Conservation (phyloP, 2,329 filamentous ascomycete genomes). For the Chrysoporthe deuterocubensis region DNA sequence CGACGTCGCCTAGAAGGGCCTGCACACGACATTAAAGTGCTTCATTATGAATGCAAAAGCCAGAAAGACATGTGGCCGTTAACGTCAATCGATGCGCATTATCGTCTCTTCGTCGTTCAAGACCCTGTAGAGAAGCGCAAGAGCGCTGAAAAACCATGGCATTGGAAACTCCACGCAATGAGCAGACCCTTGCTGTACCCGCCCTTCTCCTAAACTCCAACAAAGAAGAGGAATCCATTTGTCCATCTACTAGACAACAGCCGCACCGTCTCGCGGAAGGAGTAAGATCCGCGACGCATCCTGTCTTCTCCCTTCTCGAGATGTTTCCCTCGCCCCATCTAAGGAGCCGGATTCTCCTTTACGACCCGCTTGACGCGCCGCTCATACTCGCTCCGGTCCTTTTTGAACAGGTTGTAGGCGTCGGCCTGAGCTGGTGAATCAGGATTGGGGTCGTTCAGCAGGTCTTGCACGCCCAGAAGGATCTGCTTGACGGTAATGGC, state of each 20-base stretch:
- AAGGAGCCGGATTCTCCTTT: conserved; percentile 83
- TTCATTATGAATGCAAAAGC: too few relatives aligned
- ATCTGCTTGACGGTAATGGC: conserved; percentile 99
- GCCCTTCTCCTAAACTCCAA: conserved; percentile 25
- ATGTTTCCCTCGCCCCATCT: conserved; percentile 29
- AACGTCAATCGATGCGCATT: conserved; percentile 1
- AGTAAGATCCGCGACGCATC: background rate
- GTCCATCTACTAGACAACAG: background rate
- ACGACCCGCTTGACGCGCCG: conserved; percentile 85
- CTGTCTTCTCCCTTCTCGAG: background rate
- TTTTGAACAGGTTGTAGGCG: conserved; percentile 96
- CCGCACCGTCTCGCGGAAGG: too few relatives aligned
- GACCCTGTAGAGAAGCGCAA: conserved; percentile 11
- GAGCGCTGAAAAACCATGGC: conserved; percentile 19
- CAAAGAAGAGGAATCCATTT: background rate
- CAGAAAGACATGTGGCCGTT: background rate
- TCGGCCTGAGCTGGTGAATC: conserved; percentile 97
- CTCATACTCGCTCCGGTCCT: conserved; percentile 85
- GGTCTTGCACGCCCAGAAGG: conserved; percentile 90
- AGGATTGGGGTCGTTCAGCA: conserved; percentile 94
- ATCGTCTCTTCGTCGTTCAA: conserved; percentile 13
- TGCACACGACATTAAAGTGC: background rate
- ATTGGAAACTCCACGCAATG: conserved; percentile 27
- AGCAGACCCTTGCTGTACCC: conserved; percentile 22
- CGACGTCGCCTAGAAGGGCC: background rate